Conservation (phyloP, 1,139 yeast genomes). For the Candida tropicalis region DNA sequence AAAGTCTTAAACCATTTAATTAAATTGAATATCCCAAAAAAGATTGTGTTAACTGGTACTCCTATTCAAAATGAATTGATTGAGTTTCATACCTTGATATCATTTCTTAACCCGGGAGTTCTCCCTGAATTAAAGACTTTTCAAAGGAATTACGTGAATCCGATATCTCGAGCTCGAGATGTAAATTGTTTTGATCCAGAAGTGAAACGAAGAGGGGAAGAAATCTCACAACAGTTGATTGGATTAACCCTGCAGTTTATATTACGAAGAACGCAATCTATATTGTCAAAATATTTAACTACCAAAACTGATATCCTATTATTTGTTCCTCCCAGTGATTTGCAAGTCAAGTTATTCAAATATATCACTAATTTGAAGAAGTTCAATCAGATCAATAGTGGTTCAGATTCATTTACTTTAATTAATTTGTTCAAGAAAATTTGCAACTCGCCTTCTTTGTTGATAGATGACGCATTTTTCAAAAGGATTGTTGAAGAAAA, state of each 20-base stretch:
- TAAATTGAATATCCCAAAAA: slow-evolving; percentile 54
- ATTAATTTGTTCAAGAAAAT: slow-evolving; percentile 79
- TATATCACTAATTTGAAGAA: slow-evolving; percentile 32
- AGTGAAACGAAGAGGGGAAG: slow-evolving; percentile 58
- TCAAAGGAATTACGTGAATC: slow-evolving; percentile 66
- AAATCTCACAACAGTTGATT: slow-evolving; percentile 62
- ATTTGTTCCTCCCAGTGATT: slow-evolving; percentile 72
- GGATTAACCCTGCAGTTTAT: slow-evolving; percentile 66
- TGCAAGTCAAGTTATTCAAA: slow-evolving; percentile 60
- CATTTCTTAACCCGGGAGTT: slow-evolving; percentile 83
- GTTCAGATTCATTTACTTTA: slow-evolving; percentile 57
- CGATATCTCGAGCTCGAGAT: slow-evolving; percentile 76
- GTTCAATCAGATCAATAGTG: slow-evolving; percentile 17
- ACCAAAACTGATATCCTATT: slow-evolving; percentile 77
- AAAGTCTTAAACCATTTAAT: slow-evolving; percentile 69
- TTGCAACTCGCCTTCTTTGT: slow-evolving; percentile 78
- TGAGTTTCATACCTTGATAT: slow-evolving; percentile 80
- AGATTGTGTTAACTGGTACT: slow-evolving; percentile 81
- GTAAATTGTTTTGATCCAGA: slow-evolving; percentile 60
- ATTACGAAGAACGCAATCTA: slow-evolving; percentile 70
- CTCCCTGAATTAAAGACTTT: slow-evolving; percentile 68
- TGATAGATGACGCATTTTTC: slow-evolving; percentile 45
- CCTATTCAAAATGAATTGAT: slow-evolving; percentile 91
- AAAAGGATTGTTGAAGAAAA: slow-evolving; percentile 21
- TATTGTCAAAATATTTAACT: slow-evolving; percentile 69